Conservation (phyloP, 1,139 yeast species). For the Saccharomyces hybrid region DNA sequence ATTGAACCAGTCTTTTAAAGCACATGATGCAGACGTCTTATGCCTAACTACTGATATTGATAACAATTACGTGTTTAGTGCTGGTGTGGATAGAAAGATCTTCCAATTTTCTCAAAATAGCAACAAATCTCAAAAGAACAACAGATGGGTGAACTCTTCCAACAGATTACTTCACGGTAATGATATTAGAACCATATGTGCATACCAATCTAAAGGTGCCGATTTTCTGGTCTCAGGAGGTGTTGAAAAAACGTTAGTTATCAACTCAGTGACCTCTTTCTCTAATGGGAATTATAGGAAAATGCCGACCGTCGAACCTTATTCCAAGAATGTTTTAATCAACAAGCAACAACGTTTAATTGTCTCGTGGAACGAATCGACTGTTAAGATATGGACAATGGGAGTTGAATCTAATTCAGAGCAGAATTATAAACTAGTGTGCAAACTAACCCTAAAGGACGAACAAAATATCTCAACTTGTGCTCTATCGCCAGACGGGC, state of each 20-base stretch:
- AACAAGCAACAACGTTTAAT: constrained; percentile 46
- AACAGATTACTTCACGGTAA: constrained; percentile 81
- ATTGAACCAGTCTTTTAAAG: constrained; percentile 68
- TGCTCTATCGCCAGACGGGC: constrained; percentile 59
- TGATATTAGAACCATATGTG: constrained; percentile 75
- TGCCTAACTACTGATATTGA: constrained; percentile 56
- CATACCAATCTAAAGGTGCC: constrained; percentile 61
- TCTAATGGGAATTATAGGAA: constrained; percentile 70
- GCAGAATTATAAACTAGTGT: constrained; percentile 40
- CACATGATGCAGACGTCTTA: constrained; percentile 89
- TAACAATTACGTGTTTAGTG: constrained; percentile 68
- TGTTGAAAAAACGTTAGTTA: constrained; percentile 71
- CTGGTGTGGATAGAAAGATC: constrained; percentile 91
- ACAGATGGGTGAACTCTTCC: constrained; percentile 74
- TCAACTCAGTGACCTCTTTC: constrained; percentile 58
- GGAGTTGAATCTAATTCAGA: constrained; percentile 27
- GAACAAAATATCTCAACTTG: constrained; percentile 77
- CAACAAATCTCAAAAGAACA: constrained; percentile 33
- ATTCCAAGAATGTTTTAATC: constrained; percentile 46
- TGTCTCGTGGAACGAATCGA: constrained; percentile 76
- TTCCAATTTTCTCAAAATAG: constrained; percentile 39
- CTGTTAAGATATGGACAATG: constrained; percentile 73
- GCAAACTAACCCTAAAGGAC: constrained; percentile 60
- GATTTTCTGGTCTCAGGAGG: constrained; percentile 82
- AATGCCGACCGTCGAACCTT: constrained; percentile 56